A percentile compares a stretch with the other conserved stretches of the same genome.
Evolutionary conservation across 306 rosid species (phyloP).

Genomic region (Purshia tridentata): DNA sequence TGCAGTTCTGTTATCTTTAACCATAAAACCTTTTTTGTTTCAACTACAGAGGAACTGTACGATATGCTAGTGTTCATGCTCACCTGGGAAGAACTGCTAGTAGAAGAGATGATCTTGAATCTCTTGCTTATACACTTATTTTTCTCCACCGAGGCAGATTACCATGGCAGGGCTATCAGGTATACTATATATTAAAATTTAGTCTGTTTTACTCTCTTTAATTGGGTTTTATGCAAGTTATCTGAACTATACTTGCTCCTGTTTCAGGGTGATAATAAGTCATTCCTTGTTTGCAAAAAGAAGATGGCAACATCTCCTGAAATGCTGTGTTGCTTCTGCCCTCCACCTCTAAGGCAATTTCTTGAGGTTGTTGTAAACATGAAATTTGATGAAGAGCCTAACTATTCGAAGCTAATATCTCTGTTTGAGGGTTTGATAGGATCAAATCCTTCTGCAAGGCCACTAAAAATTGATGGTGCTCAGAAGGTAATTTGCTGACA

Average conservation of each 20-base stretch:
- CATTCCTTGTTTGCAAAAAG: slow-evolving; percentile 70
- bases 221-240: slow-evolving; percentile 3
- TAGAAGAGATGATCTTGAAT: slow-evolving; percentile 94
- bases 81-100: slow-evolving; percentile 97
- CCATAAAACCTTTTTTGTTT: slow-evolving; percentile 14
- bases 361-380: slow-evolving; percentile 89
- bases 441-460: slow-evolving; percentile 84
- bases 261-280: slow-evolving; percentile 76
- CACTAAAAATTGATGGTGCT: slow-evolving; percentile 88
- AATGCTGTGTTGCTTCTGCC: slow-evolving; percentile 90
- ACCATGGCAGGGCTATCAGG: slow-evolving; percentile 98
- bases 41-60: slow-evolving; percentile 76
- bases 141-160: slow-evolving; percentile 87
- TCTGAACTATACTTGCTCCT: slow-evolving; percentile 5
- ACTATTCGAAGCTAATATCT: slow-evolving; percentile 76
- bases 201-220: slow-evolving; percentile 4
- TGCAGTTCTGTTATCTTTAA: neutral
- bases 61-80: slow-evolving; percentile 98
- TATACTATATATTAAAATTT: slow-evolving; percentile 26
- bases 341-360: slow-evolving; percentile 77
- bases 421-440: slow-evolving; percentile 80
- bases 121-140: slow-evolving; percentile 89
- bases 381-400: slow-evolving; percentile 97
- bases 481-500: slow-evolving; percentile 55
- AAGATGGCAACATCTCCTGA: slow-evolving; percentile 97